A percentile compares a stretch with the other conserved stretches of the same genome.
Conservation (phyloP, 176 grass and related monocot species). For the Poa pratensis region DNA sequence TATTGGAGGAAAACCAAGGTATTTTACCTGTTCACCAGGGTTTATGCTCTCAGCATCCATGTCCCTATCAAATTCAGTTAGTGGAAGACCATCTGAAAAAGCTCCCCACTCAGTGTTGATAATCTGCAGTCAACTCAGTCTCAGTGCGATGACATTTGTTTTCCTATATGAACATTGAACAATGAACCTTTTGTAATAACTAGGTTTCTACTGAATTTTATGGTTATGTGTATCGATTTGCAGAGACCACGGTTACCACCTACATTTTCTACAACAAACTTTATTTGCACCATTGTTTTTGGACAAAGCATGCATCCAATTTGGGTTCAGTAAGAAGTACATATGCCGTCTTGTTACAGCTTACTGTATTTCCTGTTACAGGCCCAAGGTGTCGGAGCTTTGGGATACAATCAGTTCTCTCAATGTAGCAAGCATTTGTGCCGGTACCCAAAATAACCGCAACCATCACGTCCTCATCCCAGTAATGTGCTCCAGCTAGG, state of each 20-base stretch:
- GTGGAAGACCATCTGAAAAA: conserved; percentile 54
- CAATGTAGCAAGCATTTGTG: conserved; percentile 65
- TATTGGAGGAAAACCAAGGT: background rate
- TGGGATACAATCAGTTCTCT: conserved; percentile 36
- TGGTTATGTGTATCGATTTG: background rate
- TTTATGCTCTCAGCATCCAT: conserved; percentile 63
- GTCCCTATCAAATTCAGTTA: conserved; percentile 63
- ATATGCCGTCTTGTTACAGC: background rate
- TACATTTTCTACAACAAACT: background rate
- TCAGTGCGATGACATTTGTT: background rate
- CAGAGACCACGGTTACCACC: background rate
- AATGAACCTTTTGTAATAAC: background rate
- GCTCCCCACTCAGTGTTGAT: conserved; percentile 75
- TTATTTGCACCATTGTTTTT: background rate
- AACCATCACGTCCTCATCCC: conserved; percentile 47
- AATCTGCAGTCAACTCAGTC: conserved; percentile 33
- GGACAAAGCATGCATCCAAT: background rate
- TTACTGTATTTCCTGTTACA: conserved; percentile 53
- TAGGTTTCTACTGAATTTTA: background rate
- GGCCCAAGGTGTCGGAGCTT: conserved; percentile 35
- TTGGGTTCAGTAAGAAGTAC: background rate
- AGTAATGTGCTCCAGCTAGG: conserved; percentile 50
- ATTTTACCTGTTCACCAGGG: conserved; percentile 59
- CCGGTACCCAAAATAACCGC: conserved; percentile 64
- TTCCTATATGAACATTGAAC: too few species aligned